phyloP scores from a whole-genome alignment of 371 early-diverging fungal genomes.

The Batkoa obscura region DNA sequence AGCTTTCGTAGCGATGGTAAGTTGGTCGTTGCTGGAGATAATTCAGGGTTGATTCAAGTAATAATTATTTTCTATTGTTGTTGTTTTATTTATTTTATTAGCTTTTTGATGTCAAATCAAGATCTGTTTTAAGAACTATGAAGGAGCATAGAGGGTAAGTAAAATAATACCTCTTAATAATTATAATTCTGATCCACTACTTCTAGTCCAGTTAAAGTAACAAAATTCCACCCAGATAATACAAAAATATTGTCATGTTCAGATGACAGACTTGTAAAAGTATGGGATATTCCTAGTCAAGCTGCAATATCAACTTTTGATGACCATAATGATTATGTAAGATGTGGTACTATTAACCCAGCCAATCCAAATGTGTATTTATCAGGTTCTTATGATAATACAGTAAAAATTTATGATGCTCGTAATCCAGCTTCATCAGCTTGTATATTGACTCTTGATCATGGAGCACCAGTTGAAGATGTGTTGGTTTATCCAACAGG shows the following conservation, averaged over 20 bases:
- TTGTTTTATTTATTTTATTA: slow-evolving; percentile 1
- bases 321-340: slow-evolving; percentile 80
- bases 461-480: slow-evolving; percentile 75
- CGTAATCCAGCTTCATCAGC: slow-evolving; percentile 21
- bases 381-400: slow-evolving; percentile 89
- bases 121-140: slow-evolving; percentile 75
- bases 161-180: neutral
- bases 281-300: slow-evolving; percentile 87
- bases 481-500: slow-evolving; percentile 71
- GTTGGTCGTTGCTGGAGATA: slow-evolving; percentile 84
- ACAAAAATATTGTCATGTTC: slow-evolving; percentile 67
- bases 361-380: slow-evolving; percentile 64
- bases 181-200: slow-evolving; percentile 19
- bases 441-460: slow-evolving; percentile 60
- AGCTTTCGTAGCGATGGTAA: slow-evolving; percentile 71
- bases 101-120: slow-evolving; percentile 48
- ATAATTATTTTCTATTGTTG: neutral
- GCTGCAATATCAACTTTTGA: slow-evolving; percentile 43
- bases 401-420: slow-evolving; percentile 78
- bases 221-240: slow-evolving; percentile 57
- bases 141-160: slow-evolving; percentile 59
- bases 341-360: slow-evolving; percentile 43
- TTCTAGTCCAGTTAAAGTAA: slow-evolving; percentile 55
- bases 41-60: slow-evolving; percentile 61
- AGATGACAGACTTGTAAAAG: slow-evolving; percentile 73